phyloP scores from a whole-genome alignment of 169 alveolate species.

The Cryptosporidium tyzzeri region DNA sequence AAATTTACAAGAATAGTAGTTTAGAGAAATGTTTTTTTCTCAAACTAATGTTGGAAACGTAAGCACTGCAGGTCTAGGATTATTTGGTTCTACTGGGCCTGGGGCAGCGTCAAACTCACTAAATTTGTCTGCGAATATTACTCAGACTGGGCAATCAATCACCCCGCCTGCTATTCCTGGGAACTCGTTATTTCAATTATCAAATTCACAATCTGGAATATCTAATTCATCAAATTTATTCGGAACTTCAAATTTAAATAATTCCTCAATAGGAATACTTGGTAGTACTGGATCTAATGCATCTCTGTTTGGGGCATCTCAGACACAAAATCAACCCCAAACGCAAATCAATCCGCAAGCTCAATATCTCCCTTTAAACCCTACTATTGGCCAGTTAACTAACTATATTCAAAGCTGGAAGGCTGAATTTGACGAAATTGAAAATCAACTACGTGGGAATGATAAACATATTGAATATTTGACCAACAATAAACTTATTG shows the following conservation, averaged over 20 bases:
- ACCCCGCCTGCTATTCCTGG: not conserved
- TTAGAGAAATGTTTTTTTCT: constrained; percentile 40
- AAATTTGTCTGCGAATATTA: not conserved
- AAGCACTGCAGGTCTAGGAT: constrained; percentile 12
- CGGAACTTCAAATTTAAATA: constrained; percentile 3
- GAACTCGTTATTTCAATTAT: not conserved
- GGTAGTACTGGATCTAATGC: not conserved
- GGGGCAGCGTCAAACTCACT: constrained; percentile 21
- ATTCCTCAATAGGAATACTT: constrained; percentile 23
- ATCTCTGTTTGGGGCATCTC: constrained; percentile 18
- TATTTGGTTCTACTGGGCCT: constrained; percentile 54
- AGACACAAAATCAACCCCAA: not conserved
- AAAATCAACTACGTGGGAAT: constrained; percentile 58
- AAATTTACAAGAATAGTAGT: not conserved
- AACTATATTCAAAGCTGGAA: constrained; percentile 74
- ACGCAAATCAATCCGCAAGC: constrained; percentile 33
- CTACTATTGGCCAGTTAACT: constrained; percentile 69
- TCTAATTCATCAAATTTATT: constrained; percentile 21
- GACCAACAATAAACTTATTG: constrained; percentile 53
- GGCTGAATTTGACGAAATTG: constrained; percentile 63
- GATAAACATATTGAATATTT: constrained; percentile 62
- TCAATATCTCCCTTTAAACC: constrained; percentile 66
- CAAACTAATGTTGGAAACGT: constrained; percentile 35
- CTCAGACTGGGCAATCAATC: not conserved
- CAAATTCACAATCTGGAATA: constrained; percentile 26